Base-by-base conservation (phyloP, 148 eudicot genomes). In the Rhododendron griersonianum region DNA sequence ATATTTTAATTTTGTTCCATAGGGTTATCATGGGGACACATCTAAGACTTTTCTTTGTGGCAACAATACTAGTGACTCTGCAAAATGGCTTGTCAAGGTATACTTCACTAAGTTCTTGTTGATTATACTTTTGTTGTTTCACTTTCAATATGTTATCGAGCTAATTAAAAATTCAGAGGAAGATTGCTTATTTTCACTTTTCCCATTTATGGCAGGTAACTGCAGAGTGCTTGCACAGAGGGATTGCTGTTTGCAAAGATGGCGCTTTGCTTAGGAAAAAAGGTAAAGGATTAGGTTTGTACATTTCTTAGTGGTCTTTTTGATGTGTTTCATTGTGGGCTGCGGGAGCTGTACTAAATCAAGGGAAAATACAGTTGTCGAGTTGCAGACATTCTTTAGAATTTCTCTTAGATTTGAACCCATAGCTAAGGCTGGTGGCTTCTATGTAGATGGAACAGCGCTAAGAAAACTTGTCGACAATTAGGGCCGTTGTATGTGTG, bases 11-110 rank as follows among this genome's bases (percentile, higher is more conserved):
- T 33, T 33, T 33, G 33, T 33, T 33, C 33, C 0, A 0, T 33
- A 33, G 33, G 33, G 33, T 33, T 33, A 33, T 33, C 33, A 33
- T 33, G 33, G 33, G 33, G 33, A 82, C 98, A 96, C 89, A 57
- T 96, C 99, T 11, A 96, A 93, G 93, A 96, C 98, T 53, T 96
- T 90, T 86, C 87, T 92, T 5, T 96, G 99, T 86, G 99, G 99
- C 47, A 87, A 15, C 59, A 53, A 94, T 88, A 95, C 94, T 74
- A 89, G 89, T 86, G 85, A 90, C 69, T 55, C 91, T 37, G 86
- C 91, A 88, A 91, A 93, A 87, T 89, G 91, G 82, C 95, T 96
- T 59, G 96, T 96, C 83, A 91, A 95, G 99, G 99, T 95, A 92
- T 30, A 84, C 1, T 44, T 83, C 18, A 4, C 16, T 77, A 39